Evolutionary conservation across 1,284 basidiomycete species (phyloP), one percentile per base, ranked within the genome.

Genomic region (Entoloma clypeatum): DNA sequence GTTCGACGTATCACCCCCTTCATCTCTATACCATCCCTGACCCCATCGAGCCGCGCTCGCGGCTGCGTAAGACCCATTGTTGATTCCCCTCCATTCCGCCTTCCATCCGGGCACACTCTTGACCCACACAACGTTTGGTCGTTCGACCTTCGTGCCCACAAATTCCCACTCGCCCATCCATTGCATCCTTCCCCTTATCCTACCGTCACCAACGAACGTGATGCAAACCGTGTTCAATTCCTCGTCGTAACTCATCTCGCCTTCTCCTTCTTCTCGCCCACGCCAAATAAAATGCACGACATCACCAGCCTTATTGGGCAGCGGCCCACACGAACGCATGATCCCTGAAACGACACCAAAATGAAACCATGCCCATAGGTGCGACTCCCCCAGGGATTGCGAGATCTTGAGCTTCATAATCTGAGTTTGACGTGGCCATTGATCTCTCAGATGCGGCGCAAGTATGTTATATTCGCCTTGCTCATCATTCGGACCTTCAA

Each of bases 341-440:
- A 58, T 36, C 0, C 60, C 57, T 13, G 44, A 45, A 7, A 57
- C 38, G 18, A 55, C 39, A 9, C 54, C 56, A 40, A 59, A 59
- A 9, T 58, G 39, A 32, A 60, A 60, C n/a, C 36, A 43, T 19
- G 47, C 54, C 57, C 57, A 62, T 21, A 59, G 47, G 29, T 56
- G 56, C 18, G 54, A 46, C 10, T 19, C 16, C 9, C 53, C 55
- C 19, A 49, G 54, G 3, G 58, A 61, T 1, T 52, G 46, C 30
- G 42, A 50, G 21, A 55, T 33, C 28, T 48, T 41, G 19, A 56
- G 47, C 7, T 26, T 31, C 37, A 52, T 44, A 8, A 28, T 36
- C 9, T 47, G 31, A 2, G 41, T 45, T 1, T 22, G 9, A 26
- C 36, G 27, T 32, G 25, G 16, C 51, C 50, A 51, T 28, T 50